A percentile compares a stretch with the other conserved stretches of the same genome.
Evolutionary conservation across 2,329 filamentous ascomycete genomes (phyloP).

Genomic region (Chaetomium strumarium): DNA sequence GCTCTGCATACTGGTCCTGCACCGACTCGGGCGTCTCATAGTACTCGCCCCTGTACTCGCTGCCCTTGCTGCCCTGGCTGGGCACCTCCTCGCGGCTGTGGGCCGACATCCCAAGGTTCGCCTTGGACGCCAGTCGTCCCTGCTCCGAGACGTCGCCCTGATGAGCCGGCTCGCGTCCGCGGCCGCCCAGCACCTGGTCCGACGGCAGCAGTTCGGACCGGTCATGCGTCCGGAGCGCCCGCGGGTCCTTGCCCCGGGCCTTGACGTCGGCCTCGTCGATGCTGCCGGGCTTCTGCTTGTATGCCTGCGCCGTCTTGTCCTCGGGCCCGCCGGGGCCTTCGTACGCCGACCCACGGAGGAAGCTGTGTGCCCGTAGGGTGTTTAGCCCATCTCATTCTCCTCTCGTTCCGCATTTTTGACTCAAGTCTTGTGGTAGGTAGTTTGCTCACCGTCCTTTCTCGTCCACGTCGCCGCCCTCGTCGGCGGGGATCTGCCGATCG

Average conservation of each 20-base stretch:
- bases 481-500: constrained; percentile 41
- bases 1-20: constrained; percentile 38
- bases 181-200: constrained; percentile 24
- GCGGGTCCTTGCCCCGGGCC: constrained; percentile 11
- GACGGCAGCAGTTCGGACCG: constrained; percentile 11
- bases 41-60: constrained; percentile 36
- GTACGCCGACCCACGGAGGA: constrained; percentile 40
- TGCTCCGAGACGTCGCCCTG: constrained; percentile 28
- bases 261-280: constrained; percentile 16
- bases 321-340: constrained; percentile 40
- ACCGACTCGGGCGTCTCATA: constrained; percentile 38
- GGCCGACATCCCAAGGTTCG: constrained; percentile 33
- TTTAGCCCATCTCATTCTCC: background rate
- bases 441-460: constrained; percentile 38
- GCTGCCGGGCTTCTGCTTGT: constrained; percentile 14
- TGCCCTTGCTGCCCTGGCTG: constrained; percentile 25
- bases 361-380: too few relatives aligned
- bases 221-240: constrained; percentile 2
- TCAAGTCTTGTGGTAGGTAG: background rate
- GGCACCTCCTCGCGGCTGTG: constrained; percentile 29
- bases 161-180: constrained; percentile 5
- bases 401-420: background rate
- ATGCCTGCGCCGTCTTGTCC: constrained; percentile 30
- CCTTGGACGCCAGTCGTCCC: constrained; percentile 34
- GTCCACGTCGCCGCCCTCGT: constrained; percentile 41